phyloP scores from a whole-genome alignment of 225 moss, liverwort and hornwort genomes.

The Takakia lepidozioides region DNA sequence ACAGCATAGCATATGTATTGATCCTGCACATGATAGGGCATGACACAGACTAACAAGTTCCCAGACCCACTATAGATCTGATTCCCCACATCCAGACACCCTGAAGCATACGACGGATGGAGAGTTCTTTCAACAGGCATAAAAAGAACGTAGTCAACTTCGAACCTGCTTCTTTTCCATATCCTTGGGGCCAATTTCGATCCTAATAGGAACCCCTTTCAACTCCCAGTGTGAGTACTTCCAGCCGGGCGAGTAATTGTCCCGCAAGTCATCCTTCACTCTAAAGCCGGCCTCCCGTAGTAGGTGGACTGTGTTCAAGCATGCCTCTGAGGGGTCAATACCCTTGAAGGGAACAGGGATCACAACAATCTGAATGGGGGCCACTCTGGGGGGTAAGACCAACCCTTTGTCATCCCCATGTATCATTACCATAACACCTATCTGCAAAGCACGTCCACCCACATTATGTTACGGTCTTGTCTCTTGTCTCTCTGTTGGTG shows the following conservation, averaged over 20 bases:
- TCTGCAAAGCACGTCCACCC: constrained; percentile 44
- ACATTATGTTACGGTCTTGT: too few species aligned
- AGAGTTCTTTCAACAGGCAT: too few species aligned
- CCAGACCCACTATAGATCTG: too few species aligned
- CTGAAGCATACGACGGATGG: too few species aligned
- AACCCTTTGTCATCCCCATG: constrained; percentile 91
- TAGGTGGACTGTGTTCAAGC: constrained; percentile 42
- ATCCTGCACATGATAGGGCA: too few species aligned
- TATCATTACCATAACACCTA: constrained; percentile 96
- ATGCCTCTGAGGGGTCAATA: constrained; percentile 56
- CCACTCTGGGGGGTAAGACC: constrained; percentile 82
- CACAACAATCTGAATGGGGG: constrained; percentile 81
- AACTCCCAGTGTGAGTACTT: constrained; percentile 87
- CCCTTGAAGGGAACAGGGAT: constrained; percentile 69
- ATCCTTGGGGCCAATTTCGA: constrained; percentile 85
- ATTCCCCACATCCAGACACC: too few species aligned
- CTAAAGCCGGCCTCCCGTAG: constrained; percentile 62
- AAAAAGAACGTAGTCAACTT: too few species aligned
- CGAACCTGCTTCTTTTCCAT: constrained; percentile 78
- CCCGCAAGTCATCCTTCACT: constrained; percentile 77
- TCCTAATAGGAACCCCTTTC: constrained; percentile 80
- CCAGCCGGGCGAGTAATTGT: constrained; percentile 71
- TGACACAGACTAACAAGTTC: too few species aligned
- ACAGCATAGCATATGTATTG: too few species aligned
- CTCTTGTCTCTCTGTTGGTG: too few species aligned